These are phyloP conservation scores for Cynara cardunculus DNA, from an alignment of 129 eudicot genomes.

Conservation along the genomic window DNA sequence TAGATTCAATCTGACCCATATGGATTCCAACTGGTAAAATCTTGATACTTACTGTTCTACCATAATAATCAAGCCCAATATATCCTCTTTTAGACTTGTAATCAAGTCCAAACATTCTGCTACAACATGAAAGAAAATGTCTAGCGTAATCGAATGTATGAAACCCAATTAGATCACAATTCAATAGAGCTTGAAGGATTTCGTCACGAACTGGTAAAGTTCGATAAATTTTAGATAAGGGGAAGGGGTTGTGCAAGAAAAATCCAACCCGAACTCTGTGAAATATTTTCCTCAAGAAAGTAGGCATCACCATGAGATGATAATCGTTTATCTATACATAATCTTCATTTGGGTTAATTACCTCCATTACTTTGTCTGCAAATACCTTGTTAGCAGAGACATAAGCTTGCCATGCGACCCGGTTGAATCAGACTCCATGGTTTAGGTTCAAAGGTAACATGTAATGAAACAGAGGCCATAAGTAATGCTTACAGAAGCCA, in stretches of 20 bases:
- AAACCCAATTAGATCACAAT: constrained; percentile 87
- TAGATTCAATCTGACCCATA: constrained; percentile 68
- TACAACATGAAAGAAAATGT: constrained; percentile 84
- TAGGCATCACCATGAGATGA: constrained; percentile 86
- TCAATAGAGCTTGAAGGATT: constrained; percentile 65
- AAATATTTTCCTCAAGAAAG: constrained; percentile 65
- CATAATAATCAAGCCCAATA: constrained; percentile 82
- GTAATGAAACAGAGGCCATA: constrained; percentile 97
- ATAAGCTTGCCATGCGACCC: constrained; percentile 69
- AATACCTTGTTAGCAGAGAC: constrained; percentile 75
- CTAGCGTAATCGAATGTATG: constrained; percentile 97
- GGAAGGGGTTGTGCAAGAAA: constrained; percentile 82
- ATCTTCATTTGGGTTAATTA: constrained; percentile 81
- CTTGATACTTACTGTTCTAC: constrained; percentile 79
- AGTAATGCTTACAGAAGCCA: constrained; percentile 91
- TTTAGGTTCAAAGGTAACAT: constrained; percentile 57
- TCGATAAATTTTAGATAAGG: constrained; percentile 73
- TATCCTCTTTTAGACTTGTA: constrained; percentile 86
- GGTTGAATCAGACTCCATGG: constrained; percentile 61
- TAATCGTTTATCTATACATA: constrained; percentile 92
- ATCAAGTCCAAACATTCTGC: constrained; percentile 87
- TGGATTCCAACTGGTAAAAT: constrained; percentile 87
- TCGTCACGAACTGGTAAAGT: constrained; percentile 83
- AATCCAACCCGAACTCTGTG: constrained; percentile 72
- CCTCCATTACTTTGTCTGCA: constrained; percentile 80